Evolutionary conservation across 164 flowering plant species (phyloP), one percentile per base, ranked within the genome.

Genomic region (Stephania japonica): DNA sequence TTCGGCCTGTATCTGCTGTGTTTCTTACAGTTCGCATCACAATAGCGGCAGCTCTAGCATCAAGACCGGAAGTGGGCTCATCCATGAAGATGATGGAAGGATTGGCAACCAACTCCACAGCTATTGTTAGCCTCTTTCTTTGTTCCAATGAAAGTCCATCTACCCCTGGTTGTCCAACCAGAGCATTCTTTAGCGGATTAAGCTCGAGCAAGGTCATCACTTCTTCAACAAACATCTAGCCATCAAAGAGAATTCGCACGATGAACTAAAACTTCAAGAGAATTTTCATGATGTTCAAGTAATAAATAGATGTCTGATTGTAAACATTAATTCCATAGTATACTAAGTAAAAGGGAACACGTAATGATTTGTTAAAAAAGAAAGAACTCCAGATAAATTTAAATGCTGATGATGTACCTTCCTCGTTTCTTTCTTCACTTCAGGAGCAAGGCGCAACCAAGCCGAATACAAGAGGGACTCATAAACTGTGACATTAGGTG

Each of bases 31-130:
- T 82, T 67, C 91, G 79, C 94, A 90, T 88, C 38, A 90, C 88
- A 76, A 90, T 88, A 0, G 91, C 94, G 6, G 94, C 89, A 71
- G 91, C 87, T 78, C 91, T 78, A 74, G 91, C 89, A 73, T 88
- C 89, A 41, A 88, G 85, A 8, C 91, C 91, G 19, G 91, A 88
- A 62, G 91, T 86, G 38, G 91, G 91, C 75, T 88, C 91, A 75
- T 86, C 91, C 91, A 88, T 84, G 75, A 87, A 87, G 65, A 87
- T 84, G 68, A 87, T 87, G 61, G 94, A 90, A 18, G 94, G 94
- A 70, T 90, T 90, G 13, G 93, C 89, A 25, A 87, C 93, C 62
- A 89, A 74, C 77, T 89, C 93, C 4, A 87, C 91, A 42, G 91
- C 91, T 38, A 88, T 87, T 1, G 94, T 90, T 11, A 90, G 86